Base-by-base conservation (phyloP, 768 basidiomycete genomes). In the Chalciporus chontae region DNA sequence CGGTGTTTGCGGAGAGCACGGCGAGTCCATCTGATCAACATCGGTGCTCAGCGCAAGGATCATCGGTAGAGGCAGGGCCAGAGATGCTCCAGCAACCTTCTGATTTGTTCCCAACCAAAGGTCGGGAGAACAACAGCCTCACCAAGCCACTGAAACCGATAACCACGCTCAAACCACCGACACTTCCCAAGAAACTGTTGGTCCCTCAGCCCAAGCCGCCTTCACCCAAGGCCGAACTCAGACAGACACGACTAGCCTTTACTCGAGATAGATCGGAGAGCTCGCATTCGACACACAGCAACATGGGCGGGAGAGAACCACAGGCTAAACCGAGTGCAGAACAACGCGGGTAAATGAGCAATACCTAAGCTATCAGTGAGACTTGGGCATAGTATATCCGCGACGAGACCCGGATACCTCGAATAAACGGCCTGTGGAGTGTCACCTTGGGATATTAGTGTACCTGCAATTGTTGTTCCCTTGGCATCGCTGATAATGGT, bases 141-240 rank as follows among this genome's bases (percentile, higher is more conserved):
- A 0, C 4, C 26, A 67, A 62, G 15, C 53, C 53, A 8, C 44
- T 68, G 53, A 66, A 57, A 47, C 68, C 64, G 14, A 68, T 68
- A 44, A 69, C 66, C 8, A 45, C 56, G 6, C 37, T 69, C 27
- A 64, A 55, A 8, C 62, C 62, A 18, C 66, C 66, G 5, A 49
- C 57, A 24, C 66, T 66, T 40, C 57, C 64, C 18, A 69, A 60
- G 50, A 61, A 62, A 3, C 32, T 58, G n/a, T 23, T 57, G 21
- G 55, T 56, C 15, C n/a, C 46, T 34, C 40, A 43, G 7, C 43
- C 53, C 14, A 55, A 24, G 8, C 48, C 48, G 6, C 24, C 43
- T 43, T 55, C 49, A 50, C 42, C 41, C 32, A 51, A 43, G 24
- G n/a, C 9, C 15, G 47, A 38, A 1, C 7, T 57, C 48, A 65